Evolutionary conservation across 78 protist species (phyloP).

Genomic region (Thecamonas trahens): DNA sequence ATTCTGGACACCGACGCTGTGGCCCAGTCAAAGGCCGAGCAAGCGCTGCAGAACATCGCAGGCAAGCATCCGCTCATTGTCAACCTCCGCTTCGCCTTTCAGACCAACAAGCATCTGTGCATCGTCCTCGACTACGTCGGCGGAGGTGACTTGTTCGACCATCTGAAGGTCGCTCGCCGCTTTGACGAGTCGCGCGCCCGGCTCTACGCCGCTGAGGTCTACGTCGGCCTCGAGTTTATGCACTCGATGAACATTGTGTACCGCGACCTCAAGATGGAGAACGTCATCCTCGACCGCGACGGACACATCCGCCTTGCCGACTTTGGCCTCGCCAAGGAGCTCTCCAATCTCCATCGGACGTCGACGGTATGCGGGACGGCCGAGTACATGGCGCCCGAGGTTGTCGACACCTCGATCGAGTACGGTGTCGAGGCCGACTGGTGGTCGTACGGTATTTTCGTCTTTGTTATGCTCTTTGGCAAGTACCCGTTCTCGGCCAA

Average conservation of each 20-base stretch:
- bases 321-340: constrained; percentile 80
- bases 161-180: constrained; percentile 34
- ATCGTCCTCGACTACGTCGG: constrained; percentile 56
- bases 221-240: constrained; percentile 27
- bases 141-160: constrained; percentile 65
- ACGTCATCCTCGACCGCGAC: constrained; percentile 53
- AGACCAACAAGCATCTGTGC: constrained; percentile 54
- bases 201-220: constrained; percentile 45
- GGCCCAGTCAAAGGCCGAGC: constrained; percentile 35
- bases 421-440: constrained; percentile 1
- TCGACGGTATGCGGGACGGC: constrained; percentile 92
- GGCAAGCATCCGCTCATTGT: constrained; percentile 49
- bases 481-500: constrained; percentile 9
- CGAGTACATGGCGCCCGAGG: constrained; percentile 72
- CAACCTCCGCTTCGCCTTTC: constrained; percentile 63
- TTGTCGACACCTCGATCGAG: too few species aligned
- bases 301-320: constrained; percentile 82
- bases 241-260: constrained; percentile 8
- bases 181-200: constrained; percentile 16
- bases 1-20: constrained; percentile 21
- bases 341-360: constrained; percentile 13
- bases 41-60: neutral
- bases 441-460: constrained; percentile 14
- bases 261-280: constrained; percentile 80
- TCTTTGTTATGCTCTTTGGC: neutral